Percentiles rank a stretch among this genome's conserved stretches.
These are phyloP conservation scores for Talaromyces piceae DNA, from an alignment of 2,329 filamentous ascomycete species.

Conservation along the genomic window DNA sequence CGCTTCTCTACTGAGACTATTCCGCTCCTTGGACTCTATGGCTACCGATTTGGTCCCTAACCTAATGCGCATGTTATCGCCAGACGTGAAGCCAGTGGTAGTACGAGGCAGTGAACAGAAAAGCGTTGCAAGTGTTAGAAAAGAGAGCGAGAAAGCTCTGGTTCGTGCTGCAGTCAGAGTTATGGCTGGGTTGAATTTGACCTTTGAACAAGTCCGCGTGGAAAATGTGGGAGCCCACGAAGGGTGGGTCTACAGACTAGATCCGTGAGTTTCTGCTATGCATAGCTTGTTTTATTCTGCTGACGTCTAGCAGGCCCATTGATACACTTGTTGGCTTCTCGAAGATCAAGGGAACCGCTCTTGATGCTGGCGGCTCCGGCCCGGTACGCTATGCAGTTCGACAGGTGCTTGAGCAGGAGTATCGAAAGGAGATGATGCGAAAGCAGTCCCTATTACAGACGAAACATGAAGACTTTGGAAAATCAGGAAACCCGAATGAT, in stretches of 20 bases:
- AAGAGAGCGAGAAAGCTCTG: constrained; percentile 74
- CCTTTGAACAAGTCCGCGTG: constrained; percentile 71
- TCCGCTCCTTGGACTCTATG: constrained; percentile 70
- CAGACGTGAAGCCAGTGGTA: constrained; percentile 84
- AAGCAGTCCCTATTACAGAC: constrained; percentile 61
- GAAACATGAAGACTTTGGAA: constrained; percentile 25
- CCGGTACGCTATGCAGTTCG: constrained; percentile 87
- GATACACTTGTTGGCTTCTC: constrained; percentile 67
- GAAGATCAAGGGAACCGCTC: constrained; percentile 31
- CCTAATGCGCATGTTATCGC: constrained; percentile 73
- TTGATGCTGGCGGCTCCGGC: constrained; percentile 50
- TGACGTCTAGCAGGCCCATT: constrained; percentile 45
- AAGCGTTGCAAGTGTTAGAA: constrained; percentile 75
- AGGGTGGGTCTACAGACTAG: constrained; percentile 86
- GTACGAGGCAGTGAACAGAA: constrained; percentile 60
- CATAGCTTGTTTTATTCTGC: constrained; percentile 23
- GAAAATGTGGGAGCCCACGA: constrained; percentile 58
- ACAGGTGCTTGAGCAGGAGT: constrained; percentile 87
- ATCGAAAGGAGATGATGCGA: constrained; percentile 62
- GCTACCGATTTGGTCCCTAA: constrained; percentile 80
- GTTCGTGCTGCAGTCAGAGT: constrained; percentile 72
- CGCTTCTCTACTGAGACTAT: constrained; percentile 64
- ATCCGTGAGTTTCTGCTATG: constrained; percentile 62
- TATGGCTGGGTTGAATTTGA: constrained; percentile 74
- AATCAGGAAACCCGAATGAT: constrained; percentile 22